A percentile compares a stretch with the other conserved stretches of the same genome.
Conservation (phyloP, 2,329 filamentous ascomycete species). For the Pleoardoris graminearum region DNA sequence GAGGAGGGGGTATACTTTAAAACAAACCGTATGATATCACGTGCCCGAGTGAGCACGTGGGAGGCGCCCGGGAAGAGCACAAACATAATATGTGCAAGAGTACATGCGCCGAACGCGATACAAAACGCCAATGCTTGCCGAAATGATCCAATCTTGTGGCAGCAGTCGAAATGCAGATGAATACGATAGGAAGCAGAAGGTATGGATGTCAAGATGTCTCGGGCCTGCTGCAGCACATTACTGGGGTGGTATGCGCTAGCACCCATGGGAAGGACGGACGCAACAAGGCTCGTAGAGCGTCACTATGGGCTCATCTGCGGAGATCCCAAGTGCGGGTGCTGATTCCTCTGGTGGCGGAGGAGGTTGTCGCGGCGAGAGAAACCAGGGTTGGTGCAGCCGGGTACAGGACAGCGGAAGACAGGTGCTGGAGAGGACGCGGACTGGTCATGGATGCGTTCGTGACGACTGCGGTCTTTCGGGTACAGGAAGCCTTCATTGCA, state of each 20-base stretch:
- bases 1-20: conserved; percentile 13
- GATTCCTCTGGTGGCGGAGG: conserved; percentile 36
- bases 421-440: conserved; percentile 16
- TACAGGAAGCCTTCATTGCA: conserved; percentile 41
- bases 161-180: neutral
- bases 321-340: conserved; percentile 24
- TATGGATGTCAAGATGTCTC: neutral
- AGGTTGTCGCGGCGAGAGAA: conserved; percentile 44
- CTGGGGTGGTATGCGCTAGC: neutral
- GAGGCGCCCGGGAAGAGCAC: conserved; percentile 7
- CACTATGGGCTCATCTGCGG: conserved; percentile 3
- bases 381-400: conserved; percentile 33
- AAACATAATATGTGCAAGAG: neutral
- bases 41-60: conserved; percentile 16
- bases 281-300: neutral
- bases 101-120: conserved; percentile 4
- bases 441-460: conserved; percentile 32
- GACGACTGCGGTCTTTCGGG: conserved; percentile 40
- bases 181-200: neutral
- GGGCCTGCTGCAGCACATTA: neutral
- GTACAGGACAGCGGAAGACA: conserved; percentile 28
- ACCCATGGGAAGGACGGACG: neutral
- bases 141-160: conserved; percentile 12
- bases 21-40: conserved; percentile 15
- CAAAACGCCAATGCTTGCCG: conserved; percentile 13